Conservation (phyloP, 139 green algal genomes). For the Diplosphaera chodatii region DNA sequence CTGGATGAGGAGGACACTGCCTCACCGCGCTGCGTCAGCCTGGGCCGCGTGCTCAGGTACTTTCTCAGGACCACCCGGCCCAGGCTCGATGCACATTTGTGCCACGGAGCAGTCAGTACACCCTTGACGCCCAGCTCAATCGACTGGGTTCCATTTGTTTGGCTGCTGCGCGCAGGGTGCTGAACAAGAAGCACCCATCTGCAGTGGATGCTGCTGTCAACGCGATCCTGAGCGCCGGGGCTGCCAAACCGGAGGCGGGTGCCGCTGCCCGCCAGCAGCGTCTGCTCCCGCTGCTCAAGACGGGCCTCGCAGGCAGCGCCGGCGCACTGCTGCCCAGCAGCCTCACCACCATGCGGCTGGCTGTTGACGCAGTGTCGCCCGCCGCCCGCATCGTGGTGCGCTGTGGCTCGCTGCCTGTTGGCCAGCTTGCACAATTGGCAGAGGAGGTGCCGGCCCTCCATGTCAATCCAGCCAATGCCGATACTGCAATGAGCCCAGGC, state of each 20-base stretch:
- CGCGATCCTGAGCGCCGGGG: slow-evolving; percentile 10
- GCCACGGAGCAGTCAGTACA: too few species aligned
- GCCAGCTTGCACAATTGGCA: too few species aligned
- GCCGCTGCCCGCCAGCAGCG: not conserved
- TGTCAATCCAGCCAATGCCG: too few species aligned
- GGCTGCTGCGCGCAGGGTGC: slow-evolving; percentile 16
- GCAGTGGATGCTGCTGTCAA: slow-evolving; percentile 36
- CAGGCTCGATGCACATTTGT: too few species aligned
- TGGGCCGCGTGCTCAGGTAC: not conserved
- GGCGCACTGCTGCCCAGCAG: slow-evolving; percentile 14
- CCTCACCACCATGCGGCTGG: not conserved
- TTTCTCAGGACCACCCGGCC: too few species aligned
- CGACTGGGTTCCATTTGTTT: too few species aligned
- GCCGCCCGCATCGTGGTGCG: slow-evolving; percentile 39
- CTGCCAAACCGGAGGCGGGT: not conserved
- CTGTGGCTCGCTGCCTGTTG: too few species aligned
- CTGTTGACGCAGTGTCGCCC: slow-evolving; percentile 25
- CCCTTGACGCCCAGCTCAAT: too few species aligned
- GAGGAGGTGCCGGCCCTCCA: too few species aligned
- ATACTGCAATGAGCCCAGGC: slow-evolving; percentile 12
- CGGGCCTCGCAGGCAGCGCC: slow-evolving; percentile 15
- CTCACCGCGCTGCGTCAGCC: not conserved
- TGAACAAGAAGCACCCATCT: slow-evolving; percentile 45
- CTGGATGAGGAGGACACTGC: not conserved
- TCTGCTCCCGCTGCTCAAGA: slow-evolving; percentile 2